A percentile compares a stretch with the other conserved stretches of the same genome.
Evolutionary conservation across 202 grass and related monocot genomes (phyloP).

Genomic region (Setaria viridis): DNA sequence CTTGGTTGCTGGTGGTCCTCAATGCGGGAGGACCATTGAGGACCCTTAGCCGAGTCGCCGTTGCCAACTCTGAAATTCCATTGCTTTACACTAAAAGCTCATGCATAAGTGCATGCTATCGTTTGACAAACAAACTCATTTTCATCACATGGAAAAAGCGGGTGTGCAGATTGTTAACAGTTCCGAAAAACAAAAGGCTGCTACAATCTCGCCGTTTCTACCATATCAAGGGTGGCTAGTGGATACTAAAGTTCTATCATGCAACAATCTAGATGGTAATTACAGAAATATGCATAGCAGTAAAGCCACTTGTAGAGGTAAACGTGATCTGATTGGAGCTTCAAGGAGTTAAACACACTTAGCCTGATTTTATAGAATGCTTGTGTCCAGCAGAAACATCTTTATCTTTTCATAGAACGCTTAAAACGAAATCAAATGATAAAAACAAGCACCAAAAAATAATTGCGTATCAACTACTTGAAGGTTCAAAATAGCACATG

Average conservation of each 20-base stretch:
- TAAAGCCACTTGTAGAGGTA: neutral
- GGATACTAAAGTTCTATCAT: too few relatives aligned
- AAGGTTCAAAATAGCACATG: neutral
- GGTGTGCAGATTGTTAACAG: neutral
- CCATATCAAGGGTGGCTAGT: too few relatives aligned
- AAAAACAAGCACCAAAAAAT: neutral
- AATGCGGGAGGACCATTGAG: too few relatives aligned
- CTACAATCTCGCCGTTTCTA: too few relatives aligned
- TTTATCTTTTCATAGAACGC: neutral
- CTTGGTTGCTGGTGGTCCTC: neutral
- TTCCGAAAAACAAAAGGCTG: neutral
- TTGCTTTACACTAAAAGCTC: neutral
- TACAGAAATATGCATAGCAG: too few relatives aligned
- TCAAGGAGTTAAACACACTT: neutral
- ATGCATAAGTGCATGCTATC: neutral
- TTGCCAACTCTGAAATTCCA: neutral
- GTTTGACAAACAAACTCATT: neutral
- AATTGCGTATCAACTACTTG: neutral
- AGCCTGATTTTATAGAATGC: neutral
- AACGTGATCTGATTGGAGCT: neutral
- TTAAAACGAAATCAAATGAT: neutral
- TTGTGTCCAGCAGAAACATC: neutral
- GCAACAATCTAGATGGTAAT: too few relatives aligned
- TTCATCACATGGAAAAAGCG: neutral
- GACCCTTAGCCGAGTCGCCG: neutral